phyloP scores from a whole-genome alignment of 257 asterid genomes.

The Nemophila menziesii region DNA sequence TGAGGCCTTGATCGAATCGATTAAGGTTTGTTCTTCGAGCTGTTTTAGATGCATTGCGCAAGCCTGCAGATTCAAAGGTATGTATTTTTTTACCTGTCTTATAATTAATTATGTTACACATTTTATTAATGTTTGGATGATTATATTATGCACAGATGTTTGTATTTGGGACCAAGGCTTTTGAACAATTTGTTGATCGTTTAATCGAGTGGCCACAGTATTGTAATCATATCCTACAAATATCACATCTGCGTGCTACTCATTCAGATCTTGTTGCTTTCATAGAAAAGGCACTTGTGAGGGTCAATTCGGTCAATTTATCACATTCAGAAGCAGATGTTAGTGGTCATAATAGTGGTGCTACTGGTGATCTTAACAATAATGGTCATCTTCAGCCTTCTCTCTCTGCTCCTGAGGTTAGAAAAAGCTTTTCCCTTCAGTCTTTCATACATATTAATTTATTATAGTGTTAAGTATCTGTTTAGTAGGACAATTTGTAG shows the following conservation, averaged over 20 bases:
- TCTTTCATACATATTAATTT: no score
- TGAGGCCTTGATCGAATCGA: no score
- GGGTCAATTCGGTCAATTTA: slow-evolving; percentile 55
- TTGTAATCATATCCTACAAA: slow-evolving; percentile 89
- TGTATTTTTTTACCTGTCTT: no score
- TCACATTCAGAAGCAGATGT: slow-evolving; percentile 58
- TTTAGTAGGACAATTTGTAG: no score
- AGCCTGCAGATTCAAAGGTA: slow-evolving; percentile 89
- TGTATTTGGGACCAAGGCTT: slow-evolving; percentile 79
- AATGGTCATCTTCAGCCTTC: slow-evolving; percentile 42
- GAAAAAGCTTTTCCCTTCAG: no score
- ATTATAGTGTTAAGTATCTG: no score
- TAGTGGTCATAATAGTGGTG: slow-evolving; percentile 31
- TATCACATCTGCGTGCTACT: slow-evolving; percentile 80
- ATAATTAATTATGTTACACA: slow-evolving; percentile 1
- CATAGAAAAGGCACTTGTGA: slow-evolving; percentile 62
- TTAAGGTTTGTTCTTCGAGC: slow-evolving; percentile 89
- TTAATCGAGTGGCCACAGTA: slow-evolving; percentile 97
- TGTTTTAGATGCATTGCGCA: slow-evolving; percentile 88
- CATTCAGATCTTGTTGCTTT: slow-evolving; percentile 57
- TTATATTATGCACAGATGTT: slow-evolving; percentile 57
- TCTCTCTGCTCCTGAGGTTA: slow-evolving; percentile 51
- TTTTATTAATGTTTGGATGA: slow-evolving; percentile 7
- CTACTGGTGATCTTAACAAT: slow-evolving; percentile 44
- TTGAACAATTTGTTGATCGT: slow-evolving; percentile 92